Conservation (phyloP, 2,329 filamentous ascomycete genomes). For the Pestalotiopsis sp. region DNA sequence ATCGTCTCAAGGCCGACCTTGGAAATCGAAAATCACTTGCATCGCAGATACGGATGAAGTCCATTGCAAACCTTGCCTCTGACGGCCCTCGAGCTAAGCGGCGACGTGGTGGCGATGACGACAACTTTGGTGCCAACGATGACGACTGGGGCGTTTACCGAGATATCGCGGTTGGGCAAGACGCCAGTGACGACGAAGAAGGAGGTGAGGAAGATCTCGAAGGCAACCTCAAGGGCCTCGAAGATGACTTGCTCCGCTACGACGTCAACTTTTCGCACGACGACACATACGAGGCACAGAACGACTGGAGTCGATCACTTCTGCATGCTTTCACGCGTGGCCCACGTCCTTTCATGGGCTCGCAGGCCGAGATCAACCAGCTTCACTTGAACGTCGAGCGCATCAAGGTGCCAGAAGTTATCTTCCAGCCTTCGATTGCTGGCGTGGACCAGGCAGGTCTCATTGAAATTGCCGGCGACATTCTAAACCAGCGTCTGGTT, state of each 20-base stretch:
- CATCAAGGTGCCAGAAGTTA: constrained; percentile 89
- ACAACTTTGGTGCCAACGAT: constrained; percentile 95
- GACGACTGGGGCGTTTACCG: constrained; percentile 98
- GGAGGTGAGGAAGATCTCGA: constrained; percentile 90
- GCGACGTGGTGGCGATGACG: constrained; percentile 85
- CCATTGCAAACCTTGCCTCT: constrained; percentile 90
- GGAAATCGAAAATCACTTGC: constrained; percentile 96
- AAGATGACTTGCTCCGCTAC: constrained; percentile 82
- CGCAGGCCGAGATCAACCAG: constrained; percentile 80
- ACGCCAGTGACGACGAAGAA: constrained; percentile 81
- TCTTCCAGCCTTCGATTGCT: constrained; percentile 91
- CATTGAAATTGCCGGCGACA: constrained; percentile 88
- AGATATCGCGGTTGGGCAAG: constrained; percentile 82
- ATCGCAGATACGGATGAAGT: constrained; percentile 97
- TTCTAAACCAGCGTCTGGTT: constrained; percentile 79
- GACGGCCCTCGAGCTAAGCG: constrained; percentile 85
- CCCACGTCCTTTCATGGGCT: constrained; percentile 79
- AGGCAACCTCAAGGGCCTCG: constrained; percentile 72
- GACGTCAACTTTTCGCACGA: constrained; percentile 91
- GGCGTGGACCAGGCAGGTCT: constrained; percentile 92
- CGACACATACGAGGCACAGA: constrained; percentile 87
- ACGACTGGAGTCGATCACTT: constrained; percentile 91
- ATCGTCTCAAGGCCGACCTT: constrained; percentile 89
- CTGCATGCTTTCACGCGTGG: constrained; percentile 90
- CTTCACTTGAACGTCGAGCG: constrained; percentile 96